Conservation (phyloP, 2,329 filamentous ascomycete species). For the Paecilomyces sp. region DNA sequence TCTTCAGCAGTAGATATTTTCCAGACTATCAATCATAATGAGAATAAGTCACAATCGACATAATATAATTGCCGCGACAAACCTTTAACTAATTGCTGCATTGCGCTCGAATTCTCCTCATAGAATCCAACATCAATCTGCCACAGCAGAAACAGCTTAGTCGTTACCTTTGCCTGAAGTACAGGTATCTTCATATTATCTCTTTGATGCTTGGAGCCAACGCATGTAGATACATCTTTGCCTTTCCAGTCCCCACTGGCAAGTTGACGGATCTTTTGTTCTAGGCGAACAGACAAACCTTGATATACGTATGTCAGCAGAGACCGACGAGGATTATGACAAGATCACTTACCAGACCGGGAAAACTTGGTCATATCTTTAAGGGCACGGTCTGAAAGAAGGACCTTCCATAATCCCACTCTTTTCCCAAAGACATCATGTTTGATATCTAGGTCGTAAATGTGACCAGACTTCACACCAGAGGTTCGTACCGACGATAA, state of each 20-base stretch:
- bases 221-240: slow-evolving; percentile 1
- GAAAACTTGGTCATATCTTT: slow-evolving; percentile 4
- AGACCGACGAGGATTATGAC: background rate
- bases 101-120: slow-evolving; percentile 6
- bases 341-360: background rate
- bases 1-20: background rate
- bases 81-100: slow-evolving; percentile 14
- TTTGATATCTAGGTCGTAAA: background rate
- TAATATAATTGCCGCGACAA: background rate
- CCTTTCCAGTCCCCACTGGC: slow-evolving; percentile 12
- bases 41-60: background rate
- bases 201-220: slow-evolving; percentile 4
- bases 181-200: slow-evolving; percentile 8
- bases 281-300: slow-evolving; percentile 5
- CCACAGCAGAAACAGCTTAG: slow-evolving; percentile 12
- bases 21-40: slow-evolving; percentile 1
- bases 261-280: slow-evolving; percentile 11
- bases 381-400: slow-evolving; percentile 10
- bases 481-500: background rate
- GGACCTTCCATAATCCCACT: slow-evolving; percentile 13
- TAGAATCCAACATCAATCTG: slow-evolving; percentile 15
- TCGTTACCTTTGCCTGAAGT: slow-evolving; percentile 4
- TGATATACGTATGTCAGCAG: background rate
- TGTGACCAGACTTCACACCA: background rate
- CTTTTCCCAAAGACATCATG: slow-evolving; percentile 11